Base-by-base conservation (phyloP, 73 alveolate species). In the Paramecium sonneborni region DNA sequence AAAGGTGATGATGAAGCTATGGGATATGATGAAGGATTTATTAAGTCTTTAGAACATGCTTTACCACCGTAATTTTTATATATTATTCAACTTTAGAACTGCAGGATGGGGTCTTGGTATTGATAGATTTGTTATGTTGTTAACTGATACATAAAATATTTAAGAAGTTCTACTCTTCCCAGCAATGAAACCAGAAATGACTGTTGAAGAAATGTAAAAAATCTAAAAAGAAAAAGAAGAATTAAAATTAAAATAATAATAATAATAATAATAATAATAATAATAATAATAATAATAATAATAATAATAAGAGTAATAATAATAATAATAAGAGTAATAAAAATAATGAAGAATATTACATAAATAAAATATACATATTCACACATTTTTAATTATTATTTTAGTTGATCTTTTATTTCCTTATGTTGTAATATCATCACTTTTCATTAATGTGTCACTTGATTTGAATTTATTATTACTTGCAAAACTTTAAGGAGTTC, bases 41-140 rank as follows among this genome's bases (percentile, higher is more conserved):
- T 97, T 70, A 97, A 94, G 28, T 97, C 99, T 18, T 95, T 98
- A 43, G 99, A 98, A 92, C 97, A 97, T 94, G 99, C 99, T 15
- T 85, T 98, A 11, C 99, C 99, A 24, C 99, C 99, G 58, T 79
- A 79, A 20, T 41, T 12, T 20, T 43, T 37, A 18, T 79, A 7
- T 8, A 15, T 21, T 35, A 28, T 8, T 18, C 0, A 52, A 52
- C 0, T 43, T 10, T 79, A 79, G 90, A 41, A 98, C 99, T 92
- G 99, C 98, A 46, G 99, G 99, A 52, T 97, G 98, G 99, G 99
- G 99, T 46, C 85, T 98, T 86, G 99, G 99, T 26, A 95, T 97
- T 57, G 99, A 98, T 87, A 95, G 99, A 90, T 95, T 97, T 20
- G 97, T 98, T 21, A 97, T 97, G 99, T 97, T 97, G 82, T 96